Conservation (phyloP, 208 protist genomes). For the Tetramitus jugosus region DNA sequence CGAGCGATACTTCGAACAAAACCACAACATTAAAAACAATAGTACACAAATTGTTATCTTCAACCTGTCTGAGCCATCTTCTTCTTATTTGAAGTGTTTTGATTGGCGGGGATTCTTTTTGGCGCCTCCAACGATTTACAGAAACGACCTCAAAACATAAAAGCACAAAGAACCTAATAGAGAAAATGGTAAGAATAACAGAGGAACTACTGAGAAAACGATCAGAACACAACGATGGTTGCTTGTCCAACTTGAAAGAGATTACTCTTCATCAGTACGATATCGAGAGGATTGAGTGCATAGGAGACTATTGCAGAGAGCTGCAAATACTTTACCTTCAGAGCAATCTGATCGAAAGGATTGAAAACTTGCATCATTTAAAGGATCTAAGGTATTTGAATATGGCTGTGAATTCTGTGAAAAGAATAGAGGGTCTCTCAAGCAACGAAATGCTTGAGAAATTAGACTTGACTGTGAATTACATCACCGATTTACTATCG, state of each 20-base stretch:
- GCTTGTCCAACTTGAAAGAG: slow-evolving; percentile 81
- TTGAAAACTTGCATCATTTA: slow-evolving; percentile 83
- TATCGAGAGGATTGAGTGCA: slow-evolving; percentile 79
- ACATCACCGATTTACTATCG: slow-evolving; percentile 71
- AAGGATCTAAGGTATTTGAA: slow-evolving; percentile 93
- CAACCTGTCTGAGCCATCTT: too few relatives aligned
- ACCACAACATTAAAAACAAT: too few relatives aligned
- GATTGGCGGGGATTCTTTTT: too few relatives aligned
- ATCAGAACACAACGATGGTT: slow-evolving; percentile 92
- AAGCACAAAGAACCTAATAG: neutral
- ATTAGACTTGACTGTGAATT: slow-evolving; percentile 93
- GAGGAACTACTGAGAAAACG: slow-evolving; percentile 78
- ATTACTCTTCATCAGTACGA: slow-evolving; percentile 91
- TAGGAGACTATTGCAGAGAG: slow-evolving; percentile 62
- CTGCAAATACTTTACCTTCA: slow-evolving; percentile 90
- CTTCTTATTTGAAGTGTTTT: too few relatives aligned
- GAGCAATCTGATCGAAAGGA: slow-evolving; percentile 87
- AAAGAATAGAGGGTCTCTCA: slow-evolving; percentile 75
- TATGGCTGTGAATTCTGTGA: slow-evolving; percentile 91
- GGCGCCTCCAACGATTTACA: too few relatives aligned
- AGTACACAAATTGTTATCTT: too few relatives aligned
- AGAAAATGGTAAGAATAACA: slow-evolving; percentile 67
- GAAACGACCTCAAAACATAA: too few relatives aligned
- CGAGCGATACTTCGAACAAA: too few relatives aligned
- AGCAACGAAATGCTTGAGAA: slow-evolving; percentile 82